Evolutionary conservation across 768 basidiomycete species (phyloP).

Genomic region (Exidia glandulosa): DNA sequence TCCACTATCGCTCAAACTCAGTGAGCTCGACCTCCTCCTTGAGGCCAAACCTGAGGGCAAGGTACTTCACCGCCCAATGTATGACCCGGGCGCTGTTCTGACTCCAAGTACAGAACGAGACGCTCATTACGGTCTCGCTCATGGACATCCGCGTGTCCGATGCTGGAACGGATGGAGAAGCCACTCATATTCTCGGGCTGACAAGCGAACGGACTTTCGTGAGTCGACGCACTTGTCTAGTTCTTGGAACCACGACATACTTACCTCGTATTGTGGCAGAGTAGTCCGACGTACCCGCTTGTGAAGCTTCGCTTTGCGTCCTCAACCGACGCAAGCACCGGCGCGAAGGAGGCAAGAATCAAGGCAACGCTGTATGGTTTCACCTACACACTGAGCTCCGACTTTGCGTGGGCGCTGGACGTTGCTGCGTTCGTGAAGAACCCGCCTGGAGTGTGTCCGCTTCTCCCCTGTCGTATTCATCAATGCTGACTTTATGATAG

Average conservation of each 20-base stretch:
- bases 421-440: conserved; percentile 58
- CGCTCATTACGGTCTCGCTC: conserved; percentile 48
- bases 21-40: conserved; percentile 50
- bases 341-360: conserved; percentile 69
- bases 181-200: conserved; percentile 35
- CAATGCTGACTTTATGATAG: conserved; percentile 25
- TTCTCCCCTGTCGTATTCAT: not conserved
- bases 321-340: conserved; percentile 42
- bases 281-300: conserved; percentile 31
- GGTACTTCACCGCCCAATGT: conserved; percentile 28
- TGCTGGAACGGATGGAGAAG: conserved; percentile 22
- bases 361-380: conserved; percentile 53
- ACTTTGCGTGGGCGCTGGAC: conserved; percentile 52
- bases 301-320: conserved; percentile 63
- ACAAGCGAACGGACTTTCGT: conserved; percentile 53
- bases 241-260: not conserved
- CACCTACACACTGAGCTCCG: conserved; percentile 49
- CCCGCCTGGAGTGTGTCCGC: conserved; percentile 68
- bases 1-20: conserved; percentile 48
- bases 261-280: not conserved
- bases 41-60: conserved; percentile 64
- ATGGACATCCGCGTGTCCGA: conserved; percentile 53
- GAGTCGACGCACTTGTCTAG: conserved; percentile 13
- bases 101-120: conserved; percentile 48
- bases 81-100: not conserved